Evolutionary conservation across 768 basidiomycete genomes (phyloP), one percentile per base, ranked within the genome.

Genomic region (Lyophyllum decastes): DNA sequence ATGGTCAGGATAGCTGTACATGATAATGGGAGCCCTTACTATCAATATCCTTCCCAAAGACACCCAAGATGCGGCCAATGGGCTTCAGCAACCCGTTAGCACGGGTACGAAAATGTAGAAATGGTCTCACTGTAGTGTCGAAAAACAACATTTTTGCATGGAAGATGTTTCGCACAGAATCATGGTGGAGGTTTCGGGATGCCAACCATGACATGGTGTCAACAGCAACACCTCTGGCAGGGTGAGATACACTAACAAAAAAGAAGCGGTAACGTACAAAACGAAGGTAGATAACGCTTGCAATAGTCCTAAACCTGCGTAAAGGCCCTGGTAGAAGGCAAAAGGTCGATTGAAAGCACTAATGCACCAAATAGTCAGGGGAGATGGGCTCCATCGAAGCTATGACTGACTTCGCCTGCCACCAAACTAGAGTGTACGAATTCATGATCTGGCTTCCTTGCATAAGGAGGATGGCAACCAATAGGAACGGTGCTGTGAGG

Each of bases 131-230:
- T 17, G 85, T 86, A 1, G 81, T 87, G 68, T 92, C 90, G 62
- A 91, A 92, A 72, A 90, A 90, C 1, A 83, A 78, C 85, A 89
- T 90, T 0, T 89, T 89, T 0, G 89, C 88, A 66, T 82, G 79
- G 65, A 89, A 85, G 24, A 89, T 78, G 52, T 83, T 81, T 24
- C 70, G 69, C 24, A 88, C 74, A 0, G 86, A 81, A 45, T 76
- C 67, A 49, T 80, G 76, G 65, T 92, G 88, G 2, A 92, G 71
- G 58, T 84, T 86, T 57, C 77, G 77, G 1, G 88, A 88, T 4
- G 85, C 86, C 53, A 79, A 76, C 65, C 77, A 82, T 0, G 84
- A 81, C 68, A 89, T 74, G 17, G 81, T 69, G 57, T 87, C 86
- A 61, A 86, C 79, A 4, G 74, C 72, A 14, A 78, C 68, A 5